Base-by-base conservation (phyloP, 2,329 filamentous ascomycete genomes). In the Penicillium sp. region DNA sequence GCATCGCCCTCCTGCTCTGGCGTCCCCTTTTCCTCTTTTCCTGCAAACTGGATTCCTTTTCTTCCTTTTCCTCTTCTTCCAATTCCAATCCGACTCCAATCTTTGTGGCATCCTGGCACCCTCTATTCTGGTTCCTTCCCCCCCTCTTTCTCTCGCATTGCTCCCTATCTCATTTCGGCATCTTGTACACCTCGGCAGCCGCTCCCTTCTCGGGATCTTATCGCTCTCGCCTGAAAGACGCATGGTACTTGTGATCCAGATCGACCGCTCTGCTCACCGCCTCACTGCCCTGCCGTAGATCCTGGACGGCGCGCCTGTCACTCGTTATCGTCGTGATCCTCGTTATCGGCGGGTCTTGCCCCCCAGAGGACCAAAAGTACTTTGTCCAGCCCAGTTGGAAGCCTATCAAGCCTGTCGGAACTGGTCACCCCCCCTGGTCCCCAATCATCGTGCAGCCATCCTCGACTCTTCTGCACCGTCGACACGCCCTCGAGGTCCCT, bases 211-310 rank as follows among this genome's bases (percentile, higher is more conserved):
- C 18, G 18, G 18, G 18, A 32, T 32, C 29, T 32, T 32, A 32
- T 32, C 33, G 26, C 33, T 7, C 1, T 35, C 18, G 13, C 24
- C 12, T 3, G 29, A 18, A 26, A 28, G 5, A 9, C 39, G 18
- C 18, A 18, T 33, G 11, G n/a, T 8, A 26, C 35, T 29, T 40
- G 42, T 11, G 48, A 52, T 51, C 47, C 57, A 55, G 48, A 52
- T 51, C 47, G 57, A 55, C 60, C 61, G 60, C 62, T 56, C 59
- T 60, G 44, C 62, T 66, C 60, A 65, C 64, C 64, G 63, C 64
- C 18, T 18, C 18, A 3, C 3, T 18, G 18, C 18, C 18, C 62
- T 63, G 58, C 48, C 24, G 40, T 46, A 50, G 54, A 49, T 59
- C 56, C 59, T 50, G 51, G 41, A 18, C 18, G 18, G 18, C 18